These are phyloP conservation scores for Austropuccinia psidii DNA, from an alignment of 1,284 basidiomycete genomes.

Conservation along the genomic window DNA sequence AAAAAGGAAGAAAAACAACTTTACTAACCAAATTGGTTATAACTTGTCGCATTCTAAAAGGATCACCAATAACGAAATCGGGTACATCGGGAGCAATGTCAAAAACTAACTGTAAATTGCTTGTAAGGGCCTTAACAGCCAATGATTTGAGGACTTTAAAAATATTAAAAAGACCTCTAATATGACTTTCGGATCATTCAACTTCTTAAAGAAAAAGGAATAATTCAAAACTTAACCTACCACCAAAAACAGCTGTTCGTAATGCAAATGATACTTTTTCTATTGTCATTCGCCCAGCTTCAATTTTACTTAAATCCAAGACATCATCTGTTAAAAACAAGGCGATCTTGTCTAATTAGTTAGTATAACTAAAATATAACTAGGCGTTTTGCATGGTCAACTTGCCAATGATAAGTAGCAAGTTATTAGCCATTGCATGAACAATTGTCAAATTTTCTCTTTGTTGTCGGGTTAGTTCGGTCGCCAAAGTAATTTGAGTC, in stretches of 20 bases:
- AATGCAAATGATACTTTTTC: slow-evolving; percentile 98
- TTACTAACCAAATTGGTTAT: slow-evolving; percentile 66
- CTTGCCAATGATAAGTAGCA: slow-evolving; percentile 75
- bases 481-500: slow-evolving; percentile 95
- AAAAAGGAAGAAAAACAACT: not conserved
- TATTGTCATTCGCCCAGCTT: slow-evolving; percentile 99
- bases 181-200: not conserved
- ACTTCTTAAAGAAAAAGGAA: not conserved
- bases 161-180: not conserved
- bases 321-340: slow-evolving; percentile 66
- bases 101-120: slow-evolving; percentile 92
- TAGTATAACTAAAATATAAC: too few species aligned
- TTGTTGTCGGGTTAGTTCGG: slow-evolving; percentile 76
- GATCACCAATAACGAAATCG: slow-evolving; percentile 94
- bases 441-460: slow-evolving; percentile 93
- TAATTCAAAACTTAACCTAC: not conserved
- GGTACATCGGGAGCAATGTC: slow-evolving; percentile 94
- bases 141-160: slow-evolving; percentile 80
- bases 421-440: slow-evolving; percentile 82
- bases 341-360: too few species aligned
- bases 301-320: slow-evolving; percentile 96
- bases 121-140: slow-evolving; percentile 94
- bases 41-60: slow-evolving; percentile 63
- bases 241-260: slow-evolving; percentile 85
- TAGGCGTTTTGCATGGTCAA: slow-evolving; percentile 38